Base-by-base conservation (phyloP, 2,329 filamentous ascomycete genomes). In the Claviceps pusilla region DNA sequence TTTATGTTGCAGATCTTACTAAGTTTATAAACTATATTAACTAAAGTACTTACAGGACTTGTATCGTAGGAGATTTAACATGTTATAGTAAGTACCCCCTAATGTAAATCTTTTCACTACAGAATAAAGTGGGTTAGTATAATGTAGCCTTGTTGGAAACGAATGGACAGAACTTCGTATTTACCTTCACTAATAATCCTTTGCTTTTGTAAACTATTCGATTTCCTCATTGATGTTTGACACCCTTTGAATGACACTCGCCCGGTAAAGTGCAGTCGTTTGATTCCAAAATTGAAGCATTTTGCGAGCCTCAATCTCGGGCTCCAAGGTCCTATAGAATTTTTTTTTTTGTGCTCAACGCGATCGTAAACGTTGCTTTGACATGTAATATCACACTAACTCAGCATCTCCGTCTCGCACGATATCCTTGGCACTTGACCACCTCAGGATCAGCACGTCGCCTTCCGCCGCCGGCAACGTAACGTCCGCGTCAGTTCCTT, bases 391-490 rank as follows among this genome's bases (percentile, higher is more conserved):
- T 77, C 71, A 83, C 29, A 82, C 76, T 56, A 83, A 68, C 65
- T 82, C 81, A 28, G 80, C 77, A 52, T 76, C 71, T 1, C 76
- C 77, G 7, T 69, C 67, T 24, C 79, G 73, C 9, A 84, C 74
- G 50, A 82, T 64, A 3, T 65, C 63, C 67, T 83, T 87, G 1
- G 89, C 80, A 65, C 89, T 88, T 14, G 87, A 86, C 78, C 83
- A 87, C 58, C 83, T 71, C 37, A 89, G 75, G 58, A 87, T 83
- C 65, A 85, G 73, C 33, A 87, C 74, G 68, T 89, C 76, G 52
- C 83, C 78, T 65, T 80, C 72, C 68, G 71, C 63, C 53, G 79
- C 74, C 58, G 81, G 74, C 66, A 87, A 65, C 57, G 72, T 66
- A 67, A 75, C 71, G 72, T 87, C 84, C 58, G 68, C 74, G 59